Evolutionary conservation across 768 basidiomycete species (phyloP), one percentile per base, ranked within the genome.

Genomic region (Naematelia aurantialba): DNA sequence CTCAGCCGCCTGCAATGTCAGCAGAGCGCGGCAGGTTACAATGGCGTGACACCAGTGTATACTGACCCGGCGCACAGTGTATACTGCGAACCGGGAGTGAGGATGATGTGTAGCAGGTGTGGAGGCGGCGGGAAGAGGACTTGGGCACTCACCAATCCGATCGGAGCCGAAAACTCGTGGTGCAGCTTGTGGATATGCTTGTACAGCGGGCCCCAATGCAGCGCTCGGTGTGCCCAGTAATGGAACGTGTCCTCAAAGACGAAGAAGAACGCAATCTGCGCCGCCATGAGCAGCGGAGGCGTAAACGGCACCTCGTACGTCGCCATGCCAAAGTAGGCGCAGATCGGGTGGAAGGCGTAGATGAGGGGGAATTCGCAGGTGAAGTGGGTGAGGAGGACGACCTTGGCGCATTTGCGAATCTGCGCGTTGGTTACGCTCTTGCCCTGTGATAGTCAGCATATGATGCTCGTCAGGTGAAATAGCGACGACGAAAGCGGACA

Each of bases 211-310:
- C 63, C 62, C 63, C 83, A 87, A 79, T 98, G 93, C 17, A 97
- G 83, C 2, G 87, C 86, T 68, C 90, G 87, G 79, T 98, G 92
- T 24, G 91, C 91, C 88, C 88, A 82, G 81, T 87, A 97, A 79
- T 99, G 94, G 83, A 89, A 97, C 69, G 87, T 84, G 77, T 97
- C 94, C 79, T 99, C 96, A 64, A 96, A 89, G 74, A 94, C 81
- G 78, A 98, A 96, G 82, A 98, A 98, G 61, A 91, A 78, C 29
- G 83, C 83, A 52, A 96, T 78, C 76, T 94, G 93, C 17, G 83
- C 85, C 2, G 81, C 77, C 82, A 93, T 88, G 5, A 81, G 81
- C 66, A 80, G 81, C 78, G 82, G 81, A 0, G 83, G 75, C 0
- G 96, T 89, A 80, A 99, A 89, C 0, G 96, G 94, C 1, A 98